Conservation (phyloP, 768 basidiomycete species). For the Auriscalpium vulgare region DNA sequence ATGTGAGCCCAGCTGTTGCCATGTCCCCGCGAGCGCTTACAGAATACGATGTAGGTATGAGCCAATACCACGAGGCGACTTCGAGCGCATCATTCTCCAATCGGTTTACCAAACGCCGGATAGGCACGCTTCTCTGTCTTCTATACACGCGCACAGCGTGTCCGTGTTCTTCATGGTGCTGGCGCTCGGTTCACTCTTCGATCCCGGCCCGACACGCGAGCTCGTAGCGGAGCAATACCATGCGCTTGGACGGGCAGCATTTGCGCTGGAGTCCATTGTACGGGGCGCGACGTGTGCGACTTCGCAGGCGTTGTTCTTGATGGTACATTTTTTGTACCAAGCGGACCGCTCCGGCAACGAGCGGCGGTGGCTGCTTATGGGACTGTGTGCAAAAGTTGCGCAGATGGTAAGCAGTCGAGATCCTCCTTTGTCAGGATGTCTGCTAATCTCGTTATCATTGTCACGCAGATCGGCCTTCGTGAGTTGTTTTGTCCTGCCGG, state of each 20-base stretch:
- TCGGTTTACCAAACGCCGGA: constrained; percentile 34
- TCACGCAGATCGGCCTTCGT: constrained; percentile 42
- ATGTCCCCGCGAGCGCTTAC: constrained; percentile 22
- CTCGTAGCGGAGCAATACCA: constrained; percentile 34
- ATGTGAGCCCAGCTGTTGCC: constrained; percentile 28
- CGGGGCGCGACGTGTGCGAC: constrained; percentile 38
- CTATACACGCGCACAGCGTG: constrained; percentile 38
- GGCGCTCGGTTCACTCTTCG: constrained; percentile 39
- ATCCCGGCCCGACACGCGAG: constrained; percentile 32
- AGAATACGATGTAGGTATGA: constrained; percentile 35
- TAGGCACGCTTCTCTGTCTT: constrained; percentile 22
- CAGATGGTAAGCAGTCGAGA: constrained; percentile 32
- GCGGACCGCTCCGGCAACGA: constrained; percentile 36
- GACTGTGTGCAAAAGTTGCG: constrained; percentile 33
- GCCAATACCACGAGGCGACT: constrained; percentile 36
- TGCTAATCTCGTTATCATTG: background rate
- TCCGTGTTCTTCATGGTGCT: constrained; percentile 46
- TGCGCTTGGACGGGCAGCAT: constrained; percentile 38
- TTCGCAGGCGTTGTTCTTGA: constrained; percentile 39
- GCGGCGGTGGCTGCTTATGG: constrained; percentile 41
- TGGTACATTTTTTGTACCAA: constrained; percentile 34
- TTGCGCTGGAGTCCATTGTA: constrained; percentile 38
- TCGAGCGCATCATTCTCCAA: constrained; percentile 30
- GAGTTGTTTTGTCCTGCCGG: constrained; percentile 16
- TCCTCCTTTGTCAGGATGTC: background rate